Evolutionary conservation across 2,329 filamentous ascomycete species (phyloP).

Genomic region (Fusarium sp.): DNA sequence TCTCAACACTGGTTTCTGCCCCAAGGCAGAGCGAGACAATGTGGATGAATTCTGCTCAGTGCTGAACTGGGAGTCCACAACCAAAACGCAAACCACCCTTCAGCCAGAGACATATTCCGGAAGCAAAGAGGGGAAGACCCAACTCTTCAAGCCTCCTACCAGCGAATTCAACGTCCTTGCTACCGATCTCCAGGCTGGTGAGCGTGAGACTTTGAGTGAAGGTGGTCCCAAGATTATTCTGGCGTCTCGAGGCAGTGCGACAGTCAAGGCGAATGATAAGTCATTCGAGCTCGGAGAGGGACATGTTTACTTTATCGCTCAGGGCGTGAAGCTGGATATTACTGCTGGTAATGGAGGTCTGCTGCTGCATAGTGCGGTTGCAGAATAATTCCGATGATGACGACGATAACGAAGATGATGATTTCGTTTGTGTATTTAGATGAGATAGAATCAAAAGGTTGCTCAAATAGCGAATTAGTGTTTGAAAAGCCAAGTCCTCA

Average conservation of each 20-base stretch:
- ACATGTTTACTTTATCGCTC: conserved; percentile 44
- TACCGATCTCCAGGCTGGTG: conserved; percentile 65
- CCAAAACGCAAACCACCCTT: conserved; percentile 66
- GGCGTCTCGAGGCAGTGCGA: conserved; percentile 39
- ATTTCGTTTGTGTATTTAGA: not conserved
- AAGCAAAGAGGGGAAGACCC: conserved; percentile 69
- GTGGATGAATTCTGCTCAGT: conserved; percentile 72
- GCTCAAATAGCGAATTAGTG: not conserved
- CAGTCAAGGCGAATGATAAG: conserved; percentile 32
- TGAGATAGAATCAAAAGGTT: not conserved
- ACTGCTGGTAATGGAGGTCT: conserved; percentile 32
- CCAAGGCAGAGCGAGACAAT: conserved; percentile 71
- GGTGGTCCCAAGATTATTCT: conserved; percentile 42
- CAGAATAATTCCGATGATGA: conserved; percentile 19
- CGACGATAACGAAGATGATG: not conserved
- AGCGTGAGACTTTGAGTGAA: conserved; percentile 62
- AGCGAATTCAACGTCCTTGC: conserved; percentile 78
- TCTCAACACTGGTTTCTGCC: conserved; percentile 80
- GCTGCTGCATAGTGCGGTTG: conserved; percentile 40
- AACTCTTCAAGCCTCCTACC: conserved; percentile 73
- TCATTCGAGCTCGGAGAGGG: conserved; percentile 42
- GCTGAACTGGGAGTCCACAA: conserved; percentile 73
- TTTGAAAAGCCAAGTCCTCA: not conserved
- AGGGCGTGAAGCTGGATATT: conserved; percentile 40
- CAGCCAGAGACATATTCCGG: conserved; percentile 60